phyloP scores from a whole-genome alignment of 176 grass and related monocot species.

The Tuctoria greenei region DNA sequence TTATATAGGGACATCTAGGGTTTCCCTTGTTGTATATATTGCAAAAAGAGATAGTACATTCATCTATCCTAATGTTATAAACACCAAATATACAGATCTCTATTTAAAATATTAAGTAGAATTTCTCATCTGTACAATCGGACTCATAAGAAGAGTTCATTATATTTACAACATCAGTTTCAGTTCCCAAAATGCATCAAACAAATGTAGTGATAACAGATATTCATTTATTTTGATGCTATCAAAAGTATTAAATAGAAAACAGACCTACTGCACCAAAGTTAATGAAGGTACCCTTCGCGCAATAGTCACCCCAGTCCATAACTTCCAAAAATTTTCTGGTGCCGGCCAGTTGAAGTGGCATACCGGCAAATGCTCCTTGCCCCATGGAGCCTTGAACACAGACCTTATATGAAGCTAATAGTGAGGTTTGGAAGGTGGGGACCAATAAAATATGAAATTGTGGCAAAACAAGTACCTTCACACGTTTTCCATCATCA shows the following conservation, averaged over 20 bases:
- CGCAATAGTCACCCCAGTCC: constrained; percentile 94
- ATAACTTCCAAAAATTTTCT: constrained; percentile 96
- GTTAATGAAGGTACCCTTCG: constrained; percentile 78
- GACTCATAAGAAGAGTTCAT: not conserved
- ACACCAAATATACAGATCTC: not conserved
- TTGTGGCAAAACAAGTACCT: constrained; percentile 51
- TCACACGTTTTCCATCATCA: constrained; percentile 89
- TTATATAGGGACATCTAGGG: too few species aligned
- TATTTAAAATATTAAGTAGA: not conserved
- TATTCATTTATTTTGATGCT: constrained; percentile 5
- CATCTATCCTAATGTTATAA: not conserved
- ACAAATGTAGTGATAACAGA: not conserved
- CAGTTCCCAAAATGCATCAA: not conserved
- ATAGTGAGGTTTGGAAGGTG: not conserved
- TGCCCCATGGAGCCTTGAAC: constrained; percentile 98
- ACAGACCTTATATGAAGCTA: constrained; percentile 65
- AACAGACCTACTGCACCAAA: constrained; percentile 82
- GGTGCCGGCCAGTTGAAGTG: constrained; percentile 89
- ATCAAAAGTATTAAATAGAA: not conserved
- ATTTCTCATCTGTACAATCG: not conserved
- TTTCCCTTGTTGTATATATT: too few species aligned
- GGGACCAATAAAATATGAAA: not conserved
- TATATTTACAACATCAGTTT: not conserved
- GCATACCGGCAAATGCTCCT: constrained; percentile 94
- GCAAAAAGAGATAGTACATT: too few species aligned